Percentiles rank a stretch among this genome's conserved stretches.
phyloP scores from a whole-genome alignment of 352 stramenopile species.

The Globisporangium okanoganense region DNA sequence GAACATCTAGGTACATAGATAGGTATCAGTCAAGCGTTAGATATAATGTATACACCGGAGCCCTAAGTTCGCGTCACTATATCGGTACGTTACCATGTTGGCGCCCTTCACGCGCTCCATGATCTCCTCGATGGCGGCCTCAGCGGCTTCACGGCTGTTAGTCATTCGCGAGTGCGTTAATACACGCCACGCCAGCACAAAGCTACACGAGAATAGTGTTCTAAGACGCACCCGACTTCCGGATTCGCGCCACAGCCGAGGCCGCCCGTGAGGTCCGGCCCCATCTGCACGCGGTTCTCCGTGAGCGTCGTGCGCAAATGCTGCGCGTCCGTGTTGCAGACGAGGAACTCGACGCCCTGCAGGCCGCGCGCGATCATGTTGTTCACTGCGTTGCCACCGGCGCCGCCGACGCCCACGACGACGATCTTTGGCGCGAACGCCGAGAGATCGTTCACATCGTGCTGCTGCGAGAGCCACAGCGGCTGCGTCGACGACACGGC shows the following conservation, averaged over 20 bases:
- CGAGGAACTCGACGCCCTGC: slow-evolving; percentile 83
- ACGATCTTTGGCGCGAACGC: slow-evolving; percentile 85
- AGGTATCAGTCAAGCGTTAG: no score
- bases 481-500: slow-evolving; percentile 58
- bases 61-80: no score
- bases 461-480: slow-evolving; percentile 69
- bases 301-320: slow-evolving; percentile 88
- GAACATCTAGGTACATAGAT: slow-evolving; percentile 67
- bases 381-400: slow-evolving; percentile 90
- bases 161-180: not conserved
- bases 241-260: slow-evolving; percentile 81
- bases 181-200: not conserved
- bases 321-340: slow-evolving; percentile 92
- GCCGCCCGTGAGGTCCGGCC: slow-evolving; percentile 79
- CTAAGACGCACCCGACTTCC: slow-evolving; percentile 52
- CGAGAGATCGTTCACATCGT: slow-evolving; percentile 56
- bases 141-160: slow-evolving; percentile 61
- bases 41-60: no score
- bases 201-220: no score
- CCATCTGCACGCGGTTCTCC: slow-evolving; percentile 90
- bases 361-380: slow-evolving; percentile 87
- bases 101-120: slow-evolving; percentile 77
- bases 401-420: slow-evolving; percentile 83
- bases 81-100: slow-evolving; percentile 89
- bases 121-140: slow-evolving; percentile 81